Conservation (phyloP, 768 basidiomycete species). For the Mycena chlorophos region DNA sequence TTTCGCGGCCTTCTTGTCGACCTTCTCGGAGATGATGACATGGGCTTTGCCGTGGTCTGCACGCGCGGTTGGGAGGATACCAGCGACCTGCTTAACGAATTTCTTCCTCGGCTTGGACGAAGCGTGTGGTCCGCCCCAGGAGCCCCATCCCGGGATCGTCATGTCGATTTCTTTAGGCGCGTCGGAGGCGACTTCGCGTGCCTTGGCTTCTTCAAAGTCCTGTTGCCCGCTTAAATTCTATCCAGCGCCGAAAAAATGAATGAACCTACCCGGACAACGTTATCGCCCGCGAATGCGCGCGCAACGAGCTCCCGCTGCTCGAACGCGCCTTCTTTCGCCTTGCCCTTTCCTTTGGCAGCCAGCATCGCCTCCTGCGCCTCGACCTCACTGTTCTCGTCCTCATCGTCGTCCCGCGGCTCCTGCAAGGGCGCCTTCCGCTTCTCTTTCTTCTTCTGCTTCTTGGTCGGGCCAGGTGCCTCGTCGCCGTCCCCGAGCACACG, state of each 20-base stretch:
- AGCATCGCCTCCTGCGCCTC: slow-evolving; percentile 64
- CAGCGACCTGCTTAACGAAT: slow-evolving; percentile 78
- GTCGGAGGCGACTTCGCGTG: slow-evolving; percentile 78
- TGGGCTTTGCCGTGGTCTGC: slow-evolving; percentile 84
- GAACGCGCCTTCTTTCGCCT: slow-evolving; percentile 56
- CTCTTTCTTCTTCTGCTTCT: slow-evolving; percentile 47
- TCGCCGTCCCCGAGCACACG: slow-evolving; percentile 41
- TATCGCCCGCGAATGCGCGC: slow-evolving; percentile 94
- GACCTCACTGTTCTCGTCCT: slow-evolving; percentile 63
- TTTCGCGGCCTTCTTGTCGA: slow-evolving; percentile 90
- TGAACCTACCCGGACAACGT: slow-evolving; percentile 78
- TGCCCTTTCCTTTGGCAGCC: slow-evolving; percentile 45
- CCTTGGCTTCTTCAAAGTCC: slow-evolving; percentile 87
- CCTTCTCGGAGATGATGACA: slow-evolving; percentile 94
- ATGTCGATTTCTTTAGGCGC: slow-evolving; percentile 87
- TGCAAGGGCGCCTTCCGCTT: slow-evolving; percentile 47
- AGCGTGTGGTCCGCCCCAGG: slow-evolving; percentile 74
- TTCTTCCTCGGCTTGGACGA: slow-evolving; percentile 47
- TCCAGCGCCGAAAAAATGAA: background rate
- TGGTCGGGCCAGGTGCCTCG: slow-evolving; percentile 42
- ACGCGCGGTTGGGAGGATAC: slow-evolving; percentile 75
- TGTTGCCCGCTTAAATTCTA: slow-evolving; percentile 30
- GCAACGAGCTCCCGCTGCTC: slow-evolving; percentile 92
- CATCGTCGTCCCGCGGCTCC: slow-evolving; percentile 50
- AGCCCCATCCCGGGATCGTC: slow-evolving; percentile 93